A percentile compares a stretch with the other conserved stretches of the same genome.
phyloP scores from a whole-genome alignment of 805 yeast species.

The Debaryomyces prosopidis region DNA sequence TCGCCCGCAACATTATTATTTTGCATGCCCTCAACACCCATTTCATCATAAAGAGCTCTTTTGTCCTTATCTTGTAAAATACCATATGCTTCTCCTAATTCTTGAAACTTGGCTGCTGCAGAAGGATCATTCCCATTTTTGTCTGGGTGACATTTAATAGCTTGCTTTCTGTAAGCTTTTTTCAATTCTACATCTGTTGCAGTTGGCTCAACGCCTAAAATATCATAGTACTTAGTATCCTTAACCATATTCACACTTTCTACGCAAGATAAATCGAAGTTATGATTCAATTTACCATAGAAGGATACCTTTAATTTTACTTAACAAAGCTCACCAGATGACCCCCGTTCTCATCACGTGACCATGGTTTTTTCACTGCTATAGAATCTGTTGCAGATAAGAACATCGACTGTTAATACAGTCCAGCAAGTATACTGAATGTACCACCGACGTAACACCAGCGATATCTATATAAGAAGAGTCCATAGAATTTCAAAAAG shows the following conservation, averaged over 20 bases:
- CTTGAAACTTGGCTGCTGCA: constrained; percentile 87
- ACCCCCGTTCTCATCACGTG: too few species aligned
- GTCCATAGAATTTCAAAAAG: too few species aligned
- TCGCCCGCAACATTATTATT: constrained; percentile 67
- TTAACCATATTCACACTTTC: constrained; percentile 57
- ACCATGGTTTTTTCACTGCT: too few species aligned
- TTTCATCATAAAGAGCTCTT: constrained; percentile 75
- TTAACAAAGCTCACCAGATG: too few species aligned
- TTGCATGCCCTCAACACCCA: constrained; percentile 63
- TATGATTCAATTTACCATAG: too few species aligned
- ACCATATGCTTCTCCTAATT: constrained; percentile 64
- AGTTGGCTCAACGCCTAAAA: constrained; percentile 62
- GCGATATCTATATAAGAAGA: too few species aligned
- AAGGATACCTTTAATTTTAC: too few species aligned
- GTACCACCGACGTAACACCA: too few species aligned
- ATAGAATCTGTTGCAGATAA: too few species aligned
- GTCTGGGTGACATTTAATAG: constrained; percentile 91
- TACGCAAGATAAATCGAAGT: too few species aligned
- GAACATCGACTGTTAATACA: too few species aligned
- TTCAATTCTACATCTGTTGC: constrained; percentile 85
- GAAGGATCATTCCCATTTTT: constrained; percentile 92
- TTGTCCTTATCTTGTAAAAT: constrained; percentile 73
- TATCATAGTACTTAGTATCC: constrained; percentile 86
- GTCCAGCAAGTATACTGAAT: too few species aligned
- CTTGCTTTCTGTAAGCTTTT: constrained; percentile 89